phyloP scores from a whole-genome alignment of 257 asterid genomes.

The Solanum etuberosum region DNA sequence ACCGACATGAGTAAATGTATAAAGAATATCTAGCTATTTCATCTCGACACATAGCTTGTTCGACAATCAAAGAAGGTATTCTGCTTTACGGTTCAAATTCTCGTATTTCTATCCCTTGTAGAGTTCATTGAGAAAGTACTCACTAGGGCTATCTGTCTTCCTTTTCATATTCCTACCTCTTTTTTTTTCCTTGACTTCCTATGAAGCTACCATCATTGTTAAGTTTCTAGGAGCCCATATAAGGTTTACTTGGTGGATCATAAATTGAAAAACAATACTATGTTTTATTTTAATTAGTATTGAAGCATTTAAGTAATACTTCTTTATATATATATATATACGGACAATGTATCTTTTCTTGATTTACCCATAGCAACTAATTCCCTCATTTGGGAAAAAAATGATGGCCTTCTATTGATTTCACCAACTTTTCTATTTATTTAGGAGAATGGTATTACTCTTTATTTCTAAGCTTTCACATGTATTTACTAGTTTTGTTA shows the following conservation, averaged over 20 bases:
- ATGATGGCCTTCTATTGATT: background rate
- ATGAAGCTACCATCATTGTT: too few species aligned
- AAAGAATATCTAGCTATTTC: slow-evolving; percentile 13
- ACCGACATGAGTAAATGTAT: background rate
- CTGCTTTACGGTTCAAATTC: slow-evolving; percentile 6
- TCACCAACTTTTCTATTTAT: too few species aligned
- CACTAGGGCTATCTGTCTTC: slow-evolving; percentile 15
- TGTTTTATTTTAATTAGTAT: background rate
- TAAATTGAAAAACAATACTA: too few species aligned
- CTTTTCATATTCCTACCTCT: background rate
- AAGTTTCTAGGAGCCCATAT: too few species aligned
- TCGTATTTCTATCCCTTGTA: background rate
- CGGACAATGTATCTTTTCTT: too few species aligned
- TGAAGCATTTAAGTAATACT: too few species aligned
- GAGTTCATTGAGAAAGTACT: slow-evolving; percentile 7
- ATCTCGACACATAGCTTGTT: slow-evolving; percentile 14
- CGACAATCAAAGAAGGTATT: slow-evolving; percentile 7
- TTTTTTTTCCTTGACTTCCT: too few species aligned
- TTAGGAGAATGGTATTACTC: too few species aligned
- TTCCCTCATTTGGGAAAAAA: background rate
- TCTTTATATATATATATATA: too few species aligned
- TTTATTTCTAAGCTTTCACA: too few species aligned
- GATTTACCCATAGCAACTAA: background rate
- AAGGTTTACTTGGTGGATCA: too few species aligned
- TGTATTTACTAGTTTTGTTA: too few species aligned